A percentile compares a stretch with the other conserved stretches of the same genome.
Conservation (phyloP, 306 rosid species). For the Citrullus mucosospermus region DNA sequence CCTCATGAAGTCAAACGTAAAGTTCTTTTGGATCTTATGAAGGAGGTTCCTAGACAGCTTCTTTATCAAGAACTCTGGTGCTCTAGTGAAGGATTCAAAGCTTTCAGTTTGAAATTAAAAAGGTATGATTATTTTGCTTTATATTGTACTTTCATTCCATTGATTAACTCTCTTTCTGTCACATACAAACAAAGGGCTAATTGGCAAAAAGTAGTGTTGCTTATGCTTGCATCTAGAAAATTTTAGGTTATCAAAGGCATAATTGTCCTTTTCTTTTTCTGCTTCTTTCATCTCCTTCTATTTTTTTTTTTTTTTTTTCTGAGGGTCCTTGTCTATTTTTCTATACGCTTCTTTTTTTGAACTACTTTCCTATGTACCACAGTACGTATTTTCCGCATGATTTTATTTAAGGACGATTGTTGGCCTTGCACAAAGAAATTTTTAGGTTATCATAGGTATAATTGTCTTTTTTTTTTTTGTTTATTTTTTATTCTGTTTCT, state of each 20-base stretch:
- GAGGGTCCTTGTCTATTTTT: not conserved
- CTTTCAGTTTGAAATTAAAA: slow-evolving; percentile 73
- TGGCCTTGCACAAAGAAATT: not conserved
- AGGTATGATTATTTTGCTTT: slow-evolving; percentile 33
- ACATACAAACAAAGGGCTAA: not conserved
- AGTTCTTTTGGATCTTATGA: slow-evolving; percentile 88
- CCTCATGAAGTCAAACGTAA: slow-evolving; percentile 93
- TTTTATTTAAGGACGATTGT: no score
- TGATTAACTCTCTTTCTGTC: not conserved
- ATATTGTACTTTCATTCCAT: not conserved
- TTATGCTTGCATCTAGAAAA: not conserved
- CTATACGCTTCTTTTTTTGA: not conserved
- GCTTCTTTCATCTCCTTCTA: not conserved
- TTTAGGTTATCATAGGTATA: not conserved
- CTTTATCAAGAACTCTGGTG: slow-evolving; percentile 94
- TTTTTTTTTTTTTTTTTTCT: not conserved
- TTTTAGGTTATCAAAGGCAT: not conserved
- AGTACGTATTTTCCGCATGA: not conserved
- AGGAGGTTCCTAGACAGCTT: slow-evolving; percentile 84
- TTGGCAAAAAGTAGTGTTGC: not conserved
- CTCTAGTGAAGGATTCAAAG: slow-evolving; percentile 95
- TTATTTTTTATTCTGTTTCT: not conserved
- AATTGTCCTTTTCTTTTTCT: not conserved
- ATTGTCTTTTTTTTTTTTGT: not conserved
- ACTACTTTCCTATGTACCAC: not conserved